Evolutionary conservation across 2,329 filamentous ascomycete genomes (phyloP), one percentile per base, ranked within the genome.

Genomic region (Cladophialophora yegresii): DNA sequence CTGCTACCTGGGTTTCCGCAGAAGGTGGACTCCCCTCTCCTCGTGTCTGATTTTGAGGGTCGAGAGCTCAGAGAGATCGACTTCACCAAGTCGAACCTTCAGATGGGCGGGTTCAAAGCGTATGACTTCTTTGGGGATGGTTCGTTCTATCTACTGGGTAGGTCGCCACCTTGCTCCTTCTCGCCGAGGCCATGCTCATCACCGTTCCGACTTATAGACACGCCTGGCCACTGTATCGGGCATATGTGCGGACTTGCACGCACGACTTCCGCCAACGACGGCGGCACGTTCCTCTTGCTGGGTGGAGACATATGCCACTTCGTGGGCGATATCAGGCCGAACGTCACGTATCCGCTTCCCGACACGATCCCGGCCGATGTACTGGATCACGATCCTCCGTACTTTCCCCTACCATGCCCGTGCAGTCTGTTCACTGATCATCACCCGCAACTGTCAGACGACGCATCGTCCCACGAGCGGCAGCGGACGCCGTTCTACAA

Each of bases 301-400:
- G 82, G 80, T 20, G 81, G 80, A n/a, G 82, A 84, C 69, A 74
- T 77, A 4, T 78, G 75, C 33, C 81, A 83, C 63, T 77, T 82
- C 58, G 72, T 72, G 0, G 74, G 73, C 3, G 67, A 70, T 7
- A 68, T 77, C 28, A 63, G 76, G 28, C 75, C 75, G 4, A 72
- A 67, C 4, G 50, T 66, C 58, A 67, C 70, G 32, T 51, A 69
- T 12, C 72, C 74, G 9, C 61, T 76, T 4, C 73, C 73, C 4
- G 55, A 68, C 54, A 32, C 56, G 9, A 54, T 45, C 4, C 61
- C 55, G 1, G 28, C 30, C 22, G 33, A 53, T 20, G 56, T 66
- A 22, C 61, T 66, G 12, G 64, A 66, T 32, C 32, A 51, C 36
- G 71, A 60, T 23, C 43, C 56, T 1, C 16, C 20, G 26, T 50